Base-by-base conservation (phyloP, 257 asterid genomes). In the Solanum chilense region DNA sequence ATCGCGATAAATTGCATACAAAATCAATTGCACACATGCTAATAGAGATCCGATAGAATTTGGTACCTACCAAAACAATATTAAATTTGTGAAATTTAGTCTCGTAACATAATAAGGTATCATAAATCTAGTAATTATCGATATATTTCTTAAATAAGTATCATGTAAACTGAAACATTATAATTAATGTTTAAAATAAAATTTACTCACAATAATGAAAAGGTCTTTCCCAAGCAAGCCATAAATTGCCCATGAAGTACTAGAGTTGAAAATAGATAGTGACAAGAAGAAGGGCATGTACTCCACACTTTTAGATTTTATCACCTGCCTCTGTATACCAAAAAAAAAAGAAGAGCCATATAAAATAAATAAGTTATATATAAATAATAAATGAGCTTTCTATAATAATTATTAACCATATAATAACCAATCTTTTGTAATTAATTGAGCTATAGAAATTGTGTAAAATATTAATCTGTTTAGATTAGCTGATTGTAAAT, bases 221-320 rank as follows among this genome's bases (percentile, higher is more conserved):
- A 90, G 93, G 86, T 94, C 98, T 16, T 85, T 92, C 6, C 97
- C 98, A 78, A 94, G 84, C 56, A 94, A 92, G 8, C 98, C 98
- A 84, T 91, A 96, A 18, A 93, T 86, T 70, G 93, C 92, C 98
- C 98, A 96, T 3, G 93, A 92, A 58, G 98, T 92, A 39, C 98
- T 96, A 87, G 96, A 92, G 0, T 94, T 90, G 90, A 94, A 94
- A 13, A 94, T 96, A 77, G 93, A 93, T 4, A 94, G 89, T 20
- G 98, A 96, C 69, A 96, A 82, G 23, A 90, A 91, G 82, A 96
- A 95, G 5, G 98, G 98, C 98, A 95, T 95, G 15, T 88, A 94
- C 89, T 96, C 98, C 86, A 95, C 98, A 35, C 98, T 95, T 89
- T 91, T 93, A 25, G 94, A 93, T 84, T 90, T 93, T 73, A 96